Conservation (phyloP, 2,329 filamentous ascomycete species). For the Epichloe amarillans region DNA sequence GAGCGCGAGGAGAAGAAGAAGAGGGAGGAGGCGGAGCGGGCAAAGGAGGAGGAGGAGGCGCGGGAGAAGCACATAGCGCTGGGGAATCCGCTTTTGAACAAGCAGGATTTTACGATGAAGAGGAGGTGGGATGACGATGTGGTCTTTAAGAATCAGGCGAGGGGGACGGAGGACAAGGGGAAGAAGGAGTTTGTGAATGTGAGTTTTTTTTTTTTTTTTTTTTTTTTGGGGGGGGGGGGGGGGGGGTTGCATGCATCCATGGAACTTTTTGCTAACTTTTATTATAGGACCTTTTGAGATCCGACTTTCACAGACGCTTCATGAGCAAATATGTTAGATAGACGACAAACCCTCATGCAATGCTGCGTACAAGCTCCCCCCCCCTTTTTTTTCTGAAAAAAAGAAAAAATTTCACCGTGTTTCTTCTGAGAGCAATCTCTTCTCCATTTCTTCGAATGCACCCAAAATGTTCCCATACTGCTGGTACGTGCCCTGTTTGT, state of each 20-base stretch:
- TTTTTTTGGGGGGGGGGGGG: no score
- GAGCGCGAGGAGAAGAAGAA: slow-evolving; percentile 40
- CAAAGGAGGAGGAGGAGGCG: slow-evolving; percentile 69
- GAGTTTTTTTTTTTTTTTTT: slow-evolving; percentile 20
- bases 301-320: slow-evolving; percentile 95
- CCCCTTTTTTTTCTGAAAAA: not conserved
- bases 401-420: slow-evolving; percentile 7
- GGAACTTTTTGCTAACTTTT: not conserved
- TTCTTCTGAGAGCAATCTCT: slow-evolving; percentile 37
- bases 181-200: slow-evolving; percentile 95
- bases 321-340: slow-evolving; percentile 62
- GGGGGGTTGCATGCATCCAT: not conserved
- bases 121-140: slow-evolving; percentile 95
- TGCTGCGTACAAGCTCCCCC: not conserved
- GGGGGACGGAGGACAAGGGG: slow-evolving; percentile 84
- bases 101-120: slow-evolving; percentile 80
- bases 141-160: slow-evolving; percentile 96
- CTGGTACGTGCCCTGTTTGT: slow-evolving; percentile 59
- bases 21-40: slow-evolving; percentile 57
- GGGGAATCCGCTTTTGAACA: slow-evolving; percentile 86
- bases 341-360: slow-evolving; percentile 15
- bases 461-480: slow-evolving; percentile 63
- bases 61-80: slow-evolving; percentile 79
- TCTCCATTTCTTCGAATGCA: slow-evolving; percentile 68
- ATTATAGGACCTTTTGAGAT: slow-evolving; percentile 65